These are phyloP conservation scores for Carpinus fangiana DNA, from an alignment of 306 rosid genomes.

Conservation along the genomic window DNA sequence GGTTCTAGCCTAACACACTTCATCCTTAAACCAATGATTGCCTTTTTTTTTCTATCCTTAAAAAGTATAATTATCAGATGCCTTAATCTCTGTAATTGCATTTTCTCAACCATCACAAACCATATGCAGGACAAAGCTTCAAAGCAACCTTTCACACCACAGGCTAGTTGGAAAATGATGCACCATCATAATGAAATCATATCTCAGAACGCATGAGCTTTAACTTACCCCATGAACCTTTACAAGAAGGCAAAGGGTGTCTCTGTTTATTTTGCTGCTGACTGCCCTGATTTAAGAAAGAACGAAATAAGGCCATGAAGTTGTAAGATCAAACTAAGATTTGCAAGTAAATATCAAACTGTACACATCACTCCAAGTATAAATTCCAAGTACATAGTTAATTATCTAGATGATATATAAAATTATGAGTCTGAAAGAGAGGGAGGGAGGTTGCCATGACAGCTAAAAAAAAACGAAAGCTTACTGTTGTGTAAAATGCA, in stretches of 20 bases:
- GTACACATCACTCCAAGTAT: neutral
- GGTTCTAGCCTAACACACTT: neutral
- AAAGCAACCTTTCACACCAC: neutral
- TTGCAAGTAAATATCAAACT: neutral
- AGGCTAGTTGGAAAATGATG: neutral
- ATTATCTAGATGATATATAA: neutral
- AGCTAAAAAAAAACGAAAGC: neutral
- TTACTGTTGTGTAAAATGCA: constrained; percentile 44
- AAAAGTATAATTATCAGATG: neutral
- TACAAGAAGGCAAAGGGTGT: constrained; percentile 79
- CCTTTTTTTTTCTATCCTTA: neutral
- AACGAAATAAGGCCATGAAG: constrained; percentile 22
- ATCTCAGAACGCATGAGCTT: constrained; percentile 10
- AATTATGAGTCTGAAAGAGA: neutral
- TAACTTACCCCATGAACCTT: constrained; percentile 73
- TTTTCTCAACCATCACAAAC: neutral
- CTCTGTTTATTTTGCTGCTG: constrained; percentile 64
- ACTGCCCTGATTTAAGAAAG: constrained; percentile 60
- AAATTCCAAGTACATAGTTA: neutral
- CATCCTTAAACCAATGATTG: neutral
- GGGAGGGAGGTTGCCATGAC: neutral
- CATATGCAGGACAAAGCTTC: constrained; percentile 1
- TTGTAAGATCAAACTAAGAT: neutral
- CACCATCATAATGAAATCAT: neutral
- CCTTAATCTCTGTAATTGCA: neutral